Evolutionary conservation across 805 yeast species (phyloP).

Genomic region (Metschnikowia noctiluminum): DNA sequence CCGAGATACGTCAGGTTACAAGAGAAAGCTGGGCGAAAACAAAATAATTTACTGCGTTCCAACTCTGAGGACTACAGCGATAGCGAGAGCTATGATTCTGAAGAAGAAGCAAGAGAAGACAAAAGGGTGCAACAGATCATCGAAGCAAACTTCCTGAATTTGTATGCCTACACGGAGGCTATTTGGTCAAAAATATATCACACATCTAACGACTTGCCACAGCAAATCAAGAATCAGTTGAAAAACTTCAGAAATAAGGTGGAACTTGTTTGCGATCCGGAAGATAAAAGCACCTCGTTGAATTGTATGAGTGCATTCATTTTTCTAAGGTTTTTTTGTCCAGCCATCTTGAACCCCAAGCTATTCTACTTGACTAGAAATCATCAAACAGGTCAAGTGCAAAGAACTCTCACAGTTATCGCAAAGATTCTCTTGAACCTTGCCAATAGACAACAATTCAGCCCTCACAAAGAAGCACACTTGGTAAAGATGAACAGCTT

Average conservation of each 20-base stretch:
- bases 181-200: conserved; percentile 65
- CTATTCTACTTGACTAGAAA: conserved; percentile 67
- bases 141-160: conserved; percentile 45
- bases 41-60: conserved; percentile 7
- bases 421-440: conserved; percentile 78
- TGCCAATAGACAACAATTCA: conserved; percentile 70
- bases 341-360: conserved; percentile 88
- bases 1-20: conserved; percentile 54
- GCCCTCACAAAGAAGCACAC: conserved; percentile 82
- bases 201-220: conserved; percentile 75
- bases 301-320: conserved; percentile 82
- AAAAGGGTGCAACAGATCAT: conserved; percentile 31
- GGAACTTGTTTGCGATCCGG: conserved; percentile 58
- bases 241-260: conserved; percentile 59
- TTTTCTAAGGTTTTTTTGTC: conserved; percentile 73
- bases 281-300: conserved; percentile 50
- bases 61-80: conserved; percentile 22
- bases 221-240: conserved; percentile 60
- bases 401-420: conserved; percentile 74
- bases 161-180: conserved; percentile 49
- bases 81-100: conserved; percentile 21
- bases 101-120: conserved; percentile 32
- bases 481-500: conserved; percentile 68
- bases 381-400: conserved; percentile 68
- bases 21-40: conserved; percentile 26